Evolutionary conservation across 192 early-diverging fungal species (phyloP).

Genomic region (Coemansia sp.): DNA sequence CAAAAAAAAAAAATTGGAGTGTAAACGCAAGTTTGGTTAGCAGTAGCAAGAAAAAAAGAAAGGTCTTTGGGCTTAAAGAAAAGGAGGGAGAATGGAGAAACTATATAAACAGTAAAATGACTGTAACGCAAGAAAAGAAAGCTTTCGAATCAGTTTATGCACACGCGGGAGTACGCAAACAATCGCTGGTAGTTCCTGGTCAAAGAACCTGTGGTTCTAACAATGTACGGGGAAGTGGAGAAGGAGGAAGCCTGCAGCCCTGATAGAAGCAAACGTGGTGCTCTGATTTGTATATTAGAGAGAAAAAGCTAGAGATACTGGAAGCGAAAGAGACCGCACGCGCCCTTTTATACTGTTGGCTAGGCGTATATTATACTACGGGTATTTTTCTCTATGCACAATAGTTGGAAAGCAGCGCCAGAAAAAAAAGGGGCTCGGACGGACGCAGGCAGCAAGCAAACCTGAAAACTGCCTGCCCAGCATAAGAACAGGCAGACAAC

Average conservation of each 20-base stretch:
- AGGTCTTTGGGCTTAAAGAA: background rate
- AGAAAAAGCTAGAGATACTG: background rate
- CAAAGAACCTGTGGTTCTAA: background rate
- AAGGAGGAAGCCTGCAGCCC: too few relatives aligned
- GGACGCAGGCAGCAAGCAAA: conserved; percentile 10
- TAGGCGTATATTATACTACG: conserved; percentile 6
- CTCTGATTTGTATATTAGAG: too few relatives aligned
- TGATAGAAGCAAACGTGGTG: too few relatives aligned
- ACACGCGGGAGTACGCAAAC: conserved; percentile 7
- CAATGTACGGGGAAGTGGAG: background rate
- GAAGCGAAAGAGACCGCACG: too few relatives aligned
- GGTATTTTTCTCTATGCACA: conserved; percentile 10
- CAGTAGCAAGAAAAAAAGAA: background rate
- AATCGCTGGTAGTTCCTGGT: background rate
- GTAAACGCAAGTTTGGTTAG: conserved; percentile 6
- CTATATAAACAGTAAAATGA: conserved; percentile 6
- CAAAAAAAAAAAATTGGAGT: conserved; percentile 1
- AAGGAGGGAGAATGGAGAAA: conserved; percentile 12
- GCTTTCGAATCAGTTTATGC: conserved; percentile 4
- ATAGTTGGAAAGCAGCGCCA: background rate
- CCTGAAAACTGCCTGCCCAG: conserved; percentile 10
- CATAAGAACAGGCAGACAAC: conserved; percentile 16
- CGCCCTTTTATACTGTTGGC: conserved; percentile 9
- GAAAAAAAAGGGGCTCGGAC: conserved; percentile 11
- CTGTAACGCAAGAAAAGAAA: conserved; percentile 4